Conservation (phyloP, 1,284 basidiomycete species). For the Amylostereum chailletii region DNA sequence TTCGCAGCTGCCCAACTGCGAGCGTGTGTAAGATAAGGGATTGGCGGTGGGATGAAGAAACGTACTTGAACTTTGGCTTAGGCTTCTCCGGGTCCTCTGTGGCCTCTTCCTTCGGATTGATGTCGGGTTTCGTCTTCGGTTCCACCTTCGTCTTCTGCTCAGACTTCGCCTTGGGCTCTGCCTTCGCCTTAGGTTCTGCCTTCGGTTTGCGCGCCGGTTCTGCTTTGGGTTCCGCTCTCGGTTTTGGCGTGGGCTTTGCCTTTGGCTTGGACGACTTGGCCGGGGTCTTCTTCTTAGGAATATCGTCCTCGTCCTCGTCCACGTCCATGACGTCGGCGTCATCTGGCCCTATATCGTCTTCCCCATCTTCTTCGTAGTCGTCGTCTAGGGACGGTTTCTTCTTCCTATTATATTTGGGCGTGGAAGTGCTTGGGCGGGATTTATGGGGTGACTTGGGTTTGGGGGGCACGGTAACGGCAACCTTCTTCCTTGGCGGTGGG, state of each 20-base stretch:
- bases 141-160: slow-evolving; percentile 11
- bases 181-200: slow-evolving; percentile 12
- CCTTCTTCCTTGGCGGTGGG: slow-evolving; percentile 35
- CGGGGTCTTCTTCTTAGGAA: slow-evolving; percentile 17
- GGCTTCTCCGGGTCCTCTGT: slow-evolving; percentile 15
- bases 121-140: slow-evolving; percentile 4
- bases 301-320: slow-evolving; percentile 23
- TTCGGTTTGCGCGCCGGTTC: slow-evolving; percentile 1
- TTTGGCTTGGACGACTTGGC: slow-evolving; percentile 3
- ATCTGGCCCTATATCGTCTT: slow-evolving; percentile 14
- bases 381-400: slow-evolving; percentile 4
- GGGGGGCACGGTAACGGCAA: slow-evolving; percentile 19
- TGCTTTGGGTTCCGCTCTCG: slow-evolving; percentile 16
- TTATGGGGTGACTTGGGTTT: slow-evolving; percentile 17
- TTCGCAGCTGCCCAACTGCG: slow-evolving; percentile 57
- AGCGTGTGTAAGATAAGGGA: neutral
- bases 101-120: slow-evolving; percentile 11
- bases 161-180: slow-evolving; percentile 12
- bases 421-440: slow-evolving; percentile 7
- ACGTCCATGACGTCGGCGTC: slow-evolving; percentile 19
- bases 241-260: slow-evolving; percentile 16
- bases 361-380: slow-evolving; percentile 14
- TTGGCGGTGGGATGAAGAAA: neutral
- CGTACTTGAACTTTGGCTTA: slow-evolving; percentile 27
- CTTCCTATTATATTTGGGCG: slow-evolving; percentile 12